Evolutionary conservation across 2,329 filamentous ascomycete genomes (phyloP).

Genomic region (Colletotrichum orchidophilum): DNA sequence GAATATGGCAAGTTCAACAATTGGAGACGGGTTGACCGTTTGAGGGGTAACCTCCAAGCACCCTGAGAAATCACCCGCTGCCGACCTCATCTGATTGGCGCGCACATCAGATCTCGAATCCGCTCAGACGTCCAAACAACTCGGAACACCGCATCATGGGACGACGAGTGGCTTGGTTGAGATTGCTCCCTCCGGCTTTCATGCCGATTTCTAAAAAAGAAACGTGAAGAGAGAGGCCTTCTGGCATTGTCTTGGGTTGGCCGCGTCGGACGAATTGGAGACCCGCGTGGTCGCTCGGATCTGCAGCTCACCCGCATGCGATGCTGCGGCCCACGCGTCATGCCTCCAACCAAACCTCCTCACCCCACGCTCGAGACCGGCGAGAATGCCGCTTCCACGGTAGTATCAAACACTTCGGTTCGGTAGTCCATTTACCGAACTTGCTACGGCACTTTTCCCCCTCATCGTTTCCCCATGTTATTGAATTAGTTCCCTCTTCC

Average conservation of each 20-base stretch:
- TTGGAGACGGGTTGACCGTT: not conserved
- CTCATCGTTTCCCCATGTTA: not conserved
- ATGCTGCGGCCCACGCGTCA: not conserved
- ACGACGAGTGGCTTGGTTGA: not conserved
- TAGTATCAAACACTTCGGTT: not conserved
- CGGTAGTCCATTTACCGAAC: slow-evolving; percentile 23
- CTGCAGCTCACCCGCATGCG: slow-evolving; percentile 5
- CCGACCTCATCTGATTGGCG: not conserved
- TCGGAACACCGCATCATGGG: not conserved
- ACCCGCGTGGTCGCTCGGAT: not conserved
- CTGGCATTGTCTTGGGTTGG: not conserved
- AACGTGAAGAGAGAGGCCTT: not conserved
- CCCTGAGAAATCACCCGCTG: not conserved
- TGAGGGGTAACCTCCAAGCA: not conserved
- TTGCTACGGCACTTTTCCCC: slow-evolving; percentile 4
- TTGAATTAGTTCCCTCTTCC: not conserved
- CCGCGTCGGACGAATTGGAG: slow-evolving; percentile 1
- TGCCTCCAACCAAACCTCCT: not conserved
- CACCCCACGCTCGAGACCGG: not conserved
- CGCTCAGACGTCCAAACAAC: not conserved
- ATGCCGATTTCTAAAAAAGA: not conserved
- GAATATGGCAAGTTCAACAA: not conserved
- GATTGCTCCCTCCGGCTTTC: not conserved
- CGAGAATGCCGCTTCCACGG: slow-evolving; percentile 4
- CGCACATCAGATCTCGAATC: not conserved